phyloP scores from a whole-genome alignment of 208 protist species.

The Crithidia expoeki region DNA sequence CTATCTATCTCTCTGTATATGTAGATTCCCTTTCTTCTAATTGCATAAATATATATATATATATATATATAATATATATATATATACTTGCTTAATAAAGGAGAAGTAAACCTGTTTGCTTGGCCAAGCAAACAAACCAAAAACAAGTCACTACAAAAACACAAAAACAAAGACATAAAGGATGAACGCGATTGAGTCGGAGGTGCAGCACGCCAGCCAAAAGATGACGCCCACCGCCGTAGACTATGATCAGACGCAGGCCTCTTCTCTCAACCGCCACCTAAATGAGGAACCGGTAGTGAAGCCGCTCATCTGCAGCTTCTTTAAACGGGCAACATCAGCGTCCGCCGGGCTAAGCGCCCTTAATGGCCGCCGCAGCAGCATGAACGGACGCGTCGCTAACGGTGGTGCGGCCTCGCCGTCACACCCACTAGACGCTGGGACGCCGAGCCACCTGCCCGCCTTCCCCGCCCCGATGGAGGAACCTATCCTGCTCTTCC shows the following conservation, averaged over 20 bases:
- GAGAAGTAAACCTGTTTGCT: too few species aligned
- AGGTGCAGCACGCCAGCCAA: neutral
- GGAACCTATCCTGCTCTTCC: conserved; percentile 34
- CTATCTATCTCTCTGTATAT: neutral
- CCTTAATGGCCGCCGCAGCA: conserved; percentile 2
- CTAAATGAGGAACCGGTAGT: conserved; percentile 10
- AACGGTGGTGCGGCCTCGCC: neutral
- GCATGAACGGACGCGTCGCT: neutral
- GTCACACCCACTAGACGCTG: neutral
- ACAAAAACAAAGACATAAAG: too few species aligned
- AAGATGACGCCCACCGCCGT: neutral
- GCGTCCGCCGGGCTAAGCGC: neutral
- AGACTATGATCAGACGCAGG: conserved; percentile 4
- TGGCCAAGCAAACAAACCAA: too few species aligned
- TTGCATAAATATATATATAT: neutral
- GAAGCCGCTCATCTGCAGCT: conserved; percentile 39
- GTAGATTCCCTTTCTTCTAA: neutral
- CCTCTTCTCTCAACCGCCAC: neutral
- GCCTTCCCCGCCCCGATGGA: conserved; percentile 19
- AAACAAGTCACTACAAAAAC: too few species aligned
- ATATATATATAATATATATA: too few species aligned
- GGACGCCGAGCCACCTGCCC: neutral
- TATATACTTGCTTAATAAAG: too few species aligned
- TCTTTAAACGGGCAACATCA: conserved; percentile 17
- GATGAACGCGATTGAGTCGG: neutral